These are phyloP conservation scores for Ophiostoma populinum DNA, from an alignment of 2,329 filamentous ascomycete species.

Conservation along the genomic window DNA sequence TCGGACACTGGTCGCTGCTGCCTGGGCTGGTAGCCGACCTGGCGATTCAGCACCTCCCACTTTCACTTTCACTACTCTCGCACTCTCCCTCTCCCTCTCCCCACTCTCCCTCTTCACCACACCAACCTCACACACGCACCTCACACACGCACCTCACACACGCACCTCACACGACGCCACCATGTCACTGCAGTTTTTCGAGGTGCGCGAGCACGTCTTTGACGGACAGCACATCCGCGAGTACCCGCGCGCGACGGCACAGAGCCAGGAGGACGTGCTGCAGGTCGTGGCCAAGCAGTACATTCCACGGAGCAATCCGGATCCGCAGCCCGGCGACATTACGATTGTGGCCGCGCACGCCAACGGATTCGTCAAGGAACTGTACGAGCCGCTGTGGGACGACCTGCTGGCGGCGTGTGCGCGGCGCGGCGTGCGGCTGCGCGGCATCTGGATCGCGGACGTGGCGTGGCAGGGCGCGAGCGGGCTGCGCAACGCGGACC, in stretches of 20 bases:
- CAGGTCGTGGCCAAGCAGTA: slow-evolving; percentile 76
- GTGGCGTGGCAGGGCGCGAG: slow-evolving; percentile 72
- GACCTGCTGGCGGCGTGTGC: slow-evolving; percentile 48
- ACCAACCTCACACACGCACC: neutral
- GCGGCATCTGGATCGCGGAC: slow-evolving; percentile 80
- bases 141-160: neutral
- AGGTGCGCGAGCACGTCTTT: slow-evolving; percentile 56
- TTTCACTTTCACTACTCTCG: too few relatives aligned
- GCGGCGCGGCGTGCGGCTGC: slow-evolving; percentile 47
- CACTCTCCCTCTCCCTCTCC: neutral
- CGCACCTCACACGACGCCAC: neutral
- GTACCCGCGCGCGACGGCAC: slow-evolving; percentile 55
- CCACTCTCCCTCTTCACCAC: neutral
- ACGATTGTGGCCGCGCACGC: slow-evolving; percentile 79
- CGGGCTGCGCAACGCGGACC: slow-evolving; percentile 56
- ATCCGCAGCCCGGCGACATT: slow-evolving; percentile 55
- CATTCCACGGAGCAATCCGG: slow-evolving; percentile 51
- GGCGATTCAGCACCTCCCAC: too few relatives aligned
- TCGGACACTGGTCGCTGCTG: too few relatives aligned
- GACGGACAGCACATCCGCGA: slow-evolving; percentile 66
- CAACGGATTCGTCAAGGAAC: slow-evolving; percentile 89
- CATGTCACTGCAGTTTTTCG: slow-evolving; percentile 27
- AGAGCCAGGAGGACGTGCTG: slow-evolving; percentile 57
- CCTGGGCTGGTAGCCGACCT: too few relatives aligned
- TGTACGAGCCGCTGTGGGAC: slow-evolving; percentile 87